Base-by-base conservation (phyloP, 495 filamentous ascomycete species). In the Tuber magnatum region DNA sequence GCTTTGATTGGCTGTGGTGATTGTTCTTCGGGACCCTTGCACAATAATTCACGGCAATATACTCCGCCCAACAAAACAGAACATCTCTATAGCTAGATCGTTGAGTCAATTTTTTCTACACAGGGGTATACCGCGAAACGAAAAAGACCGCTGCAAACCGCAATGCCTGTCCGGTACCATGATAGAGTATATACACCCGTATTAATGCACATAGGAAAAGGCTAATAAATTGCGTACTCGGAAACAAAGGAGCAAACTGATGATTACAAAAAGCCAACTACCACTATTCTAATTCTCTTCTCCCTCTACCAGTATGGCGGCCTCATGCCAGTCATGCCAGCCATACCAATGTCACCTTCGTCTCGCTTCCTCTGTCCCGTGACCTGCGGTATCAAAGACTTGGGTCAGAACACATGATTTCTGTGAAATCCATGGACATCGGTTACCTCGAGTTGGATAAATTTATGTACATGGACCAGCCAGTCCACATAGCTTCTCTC, bases 401-500 rank as follows among this genome's bases (percentile, higher is more conserved):
- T 56, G 18, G 16, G 44, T n/a, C 51, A 39, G 43, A 44, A 73
- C 72, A 75, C 77, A 75, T 65, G 76, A 42, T 18, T 46, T 70
- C 44, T 68, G 68, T 82, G n/a, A 75, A 61, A 76, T 61, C 32
- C 35, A 71, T 70, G 28, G 56, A 76, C 70, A 41, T 56, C 73
- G 85, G 88, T 84, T 82, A 91, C 91, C 87, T 97, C 94, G 74
- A 97, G 84, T 83, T 96, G 94, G 76, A 98, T 92, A 81, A 91
- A 90, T 79, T 94, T 91, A 82, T 99, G 95, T 71, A 97, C 86
- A 84, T 97, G 93, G 73, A 99, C 95, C 83, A 99, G 84, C 95
- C 95, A 99, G 85, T 99, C 95, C 28, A 98, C 95, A 85, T 99
- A 98, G 79, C 91, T 94, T 84, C 94, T 93, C 44, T 95, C 95